These are phyloP conservation scores for Botryotinia globosa DNA, from an alignment of 2,329 filamentous ascomycete genomes.

Conservation along the genomic window DNA sequence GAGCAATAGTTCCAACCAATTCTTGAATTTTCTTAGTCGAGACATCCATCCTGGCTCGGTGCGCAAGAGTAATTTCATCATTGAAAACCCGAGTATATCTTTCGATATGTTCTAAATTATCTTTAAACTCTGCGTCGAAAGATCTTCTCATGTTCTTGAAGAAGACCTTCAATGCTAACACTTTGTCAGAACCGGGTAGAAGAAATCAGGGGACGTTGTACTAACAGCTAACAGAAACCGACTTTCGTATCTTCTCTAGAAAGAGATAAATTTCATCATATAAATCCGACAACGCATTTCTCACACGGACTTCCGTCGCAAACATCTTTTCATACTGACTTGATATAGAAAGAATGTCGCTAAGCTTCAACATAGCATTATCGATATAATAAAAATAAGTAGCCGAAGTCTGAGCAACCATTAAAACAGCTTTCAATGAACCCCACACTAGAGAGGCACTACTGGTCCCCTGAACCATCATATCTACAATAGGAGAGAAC, in stretches of 20 bases:
- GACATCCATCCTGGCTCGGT: slow-evolving; percentile 8
- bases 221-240: slow-evolving; percentile 11
- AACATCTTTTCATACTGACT: slow-evolving; percentile 19
- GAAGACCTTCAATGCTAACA: slow-evolving; percentile 10
- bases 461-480: slow-evolving; percentile 18
- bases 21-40: slow-evolving; percentile 12
- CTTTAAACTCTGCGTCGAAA: slow-evolving; percentile 14
- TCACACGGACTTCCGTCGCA: slow-evolving; percentile 10
- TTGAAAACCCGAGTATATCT: slow-evolving; percentile 17
- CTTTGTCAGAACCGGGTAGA: not conserved
- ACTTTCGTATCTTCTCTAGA: slow-evolving; percentile 12
- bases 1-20: slow-evolving; percentile 1
- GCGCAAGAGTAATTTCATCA: slow-evolving; percentile 18
- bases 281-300: slow-evolving; percentile 1
- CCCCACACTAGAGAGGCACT: slow-evolving; percentile 18
- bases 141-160: slow-evolving; percentile 14
- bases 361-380: slow-evolving; percentile 15
- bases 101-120: slow-evolving; percentile 17
- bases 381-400: slow-evolving; percentile 16
- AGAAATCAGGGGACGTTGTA: not conserved
- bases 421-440: slow-evolving; percentile 13
- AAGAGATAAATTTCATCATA: slow-evolving; percentile 18
- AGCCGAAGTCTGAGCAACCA: slow-evolving; percentile 20
- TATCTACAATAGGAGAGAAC: slow-evolving; percentile 14
- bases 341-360: slow-evolving; percentile 13